These are phyloP conservation scores for Paraurostyla sp. DNA, from an alignment of 73 alveolate genomes.

Conservation along the genomic window DNA sequence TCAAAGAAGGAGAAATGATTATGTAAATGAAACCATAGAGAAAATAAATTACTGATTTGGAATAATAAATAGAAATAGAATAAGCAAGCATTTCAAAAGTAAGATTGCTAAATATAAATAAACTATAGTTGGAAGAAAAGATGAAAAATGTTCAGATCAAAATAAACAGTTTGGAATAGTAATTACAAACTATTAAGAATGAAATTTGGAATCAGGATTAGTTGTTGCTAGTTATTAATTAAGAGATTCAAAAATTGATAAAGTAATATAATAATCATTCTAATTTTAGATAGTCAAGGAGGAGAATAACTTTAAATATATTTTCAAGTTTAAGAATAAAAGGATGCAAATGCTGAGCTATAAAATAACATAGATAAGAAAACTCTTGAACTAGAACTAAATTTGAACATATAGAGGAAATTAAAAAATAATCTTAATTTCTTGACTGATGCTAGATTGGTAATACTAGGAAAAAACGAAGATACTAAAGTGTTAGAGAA, in stretches of 20 bases:
- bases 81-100: background rate
- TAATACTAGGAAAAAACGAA: background rate
- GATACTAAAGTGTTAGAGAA: background rate
- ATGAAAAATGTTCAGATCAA: background rate
- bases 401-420: background rate
- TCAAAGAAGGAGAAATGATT: constrained; percentile 15
- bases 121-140: background rate
- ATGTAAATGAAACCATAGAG: background rate
- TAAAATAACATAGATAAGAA: constrained; percentile 5
- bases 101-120: too few relatives aligned
- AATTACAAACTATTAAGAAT: background rate
- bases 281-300: background rate
- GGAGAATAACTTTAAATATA: constrained; percentile 22
- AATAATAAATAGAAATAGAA: background rate
- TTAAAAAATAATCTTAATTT: background rate
- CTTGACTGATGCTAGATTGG: background rate
- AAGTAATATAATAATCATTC: background rate
- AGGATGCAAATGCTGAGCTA: background rate
- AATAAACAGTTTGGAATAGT: background rate
- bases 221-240: background rate
- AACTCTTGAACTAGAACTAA: background rate
- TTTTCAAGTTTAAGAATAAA: background rate
- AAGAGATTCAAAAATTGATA: background rate
- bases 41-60: background rate
- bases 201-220: constrained; percentile 29